Evolutionary conservation across 106 monocot species (phyloP), one percentile per base, ranked within the genome.

Genomic region (Phalaenopsis aphrodite): DNA sequence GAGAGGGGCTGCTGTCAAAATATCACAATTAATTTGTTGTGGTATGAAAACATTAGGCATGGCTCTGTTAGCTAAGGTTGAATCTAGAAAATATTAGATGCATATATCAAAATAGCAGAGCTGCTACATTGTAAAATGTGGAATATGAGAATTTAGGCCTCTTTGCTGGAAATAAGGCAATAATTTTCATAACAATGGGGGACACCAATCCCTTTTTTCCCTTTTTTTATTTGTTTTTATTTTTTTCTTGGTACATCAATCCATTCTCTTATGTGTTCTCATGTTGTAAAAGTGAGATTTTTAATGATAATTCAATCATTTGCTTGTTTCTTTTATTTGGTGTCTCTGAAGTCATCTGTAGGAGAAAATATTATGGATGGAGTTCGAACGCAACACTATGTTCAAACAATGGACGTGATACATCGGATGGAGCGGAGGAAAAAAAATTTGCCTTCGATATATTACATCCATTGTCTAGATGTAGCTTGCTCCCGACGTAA

Each of bases 261-360:
- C 11, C 68, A 36, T 10, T 68, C 5, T 12, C 0, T 37, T 68
- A 68, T 68, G n/a, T n/a, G 68, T 37, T 68, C 37, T 68, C 68
- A 36, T 42, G 42, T 42, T 73, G 73, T 41, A 73, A 42, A 73
- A 42, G 41, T 73, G 3, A 73, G 1, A 3, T 18, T 73, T 74
- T 6, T 74, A 45, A 74, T 74, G 71, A 74, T 42, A 74, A 74
- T 74, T 38, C 19, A 42, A 45, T 19, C n/a, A 19, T 74, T 74
- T 43, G 41, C 42, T n/a, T n/a, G n/a, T n/a, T n/a, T n/a, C n/a
- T n/a, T n/a, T n/a, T n/a, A n/a, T n/a, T n/a, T 52, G 2, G 11
- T 52, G 52, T 52, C 52, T 52, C 14, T 9, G 9, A 52, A 3
- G 4, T 43, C n/a, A n/a, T 2, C 4, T 43, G 43, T 43, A 3